Conservation (phyloP, 306 rosid species). For the Trichosanthes truncata region DNA sequence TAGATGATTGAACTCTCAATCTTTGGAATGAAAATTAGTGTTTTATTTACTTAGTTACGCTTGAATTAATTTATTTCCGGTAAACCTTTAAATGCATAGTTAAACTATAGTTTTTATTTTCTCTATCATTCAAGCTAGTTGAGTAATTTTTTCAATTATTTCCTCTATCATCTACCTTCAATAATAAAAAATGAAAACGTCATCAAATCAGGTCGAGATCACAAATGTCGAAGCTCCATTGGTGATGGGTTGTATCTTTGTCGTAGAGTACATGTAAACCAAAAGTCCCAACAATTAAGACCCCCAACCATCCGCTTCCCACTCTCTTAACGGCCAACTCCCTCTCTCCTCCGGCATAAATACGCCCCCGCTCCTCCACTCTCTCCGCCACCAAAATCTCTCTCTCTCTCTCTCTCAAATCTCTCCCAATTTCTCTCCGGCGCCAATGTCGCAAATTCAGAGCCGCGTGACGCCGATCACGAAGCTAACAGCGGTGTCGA, state of each 20-base stretch:
- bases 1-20: no score
- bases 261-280: background rate
- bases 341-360: background rate
- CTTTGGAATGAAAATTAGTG: no score
- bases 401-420: background rate
- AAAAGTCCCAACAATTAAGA: background rate
- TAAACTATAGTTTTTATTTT: no score
- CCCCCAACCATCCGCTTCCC: background rate
- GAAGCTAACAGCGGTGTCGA: constrained; percentile 47
- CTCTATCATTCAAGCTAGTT: no score
- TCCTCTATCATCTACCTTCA: no score
- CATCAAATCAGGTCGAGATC: no score
- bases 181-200: no score
- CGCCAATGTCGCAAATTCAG: background rate
- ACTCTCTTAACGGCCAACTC: background rate
- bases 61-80: no score
- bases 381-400: background rate
- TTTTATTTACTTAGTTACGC: no score
- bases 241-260: background rate
- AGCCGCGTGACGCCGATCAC: constrained; percentile 28
- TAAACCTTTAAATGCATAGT: no score
- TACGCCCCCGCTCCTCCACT: background rate
- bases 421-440: background rate
- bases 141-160: no score
- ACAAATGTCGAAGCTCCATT: background rate